phyloP scores from a whole-genome alignment of 352 stramenopile species.

The Pythium phragmitis region DNA sequence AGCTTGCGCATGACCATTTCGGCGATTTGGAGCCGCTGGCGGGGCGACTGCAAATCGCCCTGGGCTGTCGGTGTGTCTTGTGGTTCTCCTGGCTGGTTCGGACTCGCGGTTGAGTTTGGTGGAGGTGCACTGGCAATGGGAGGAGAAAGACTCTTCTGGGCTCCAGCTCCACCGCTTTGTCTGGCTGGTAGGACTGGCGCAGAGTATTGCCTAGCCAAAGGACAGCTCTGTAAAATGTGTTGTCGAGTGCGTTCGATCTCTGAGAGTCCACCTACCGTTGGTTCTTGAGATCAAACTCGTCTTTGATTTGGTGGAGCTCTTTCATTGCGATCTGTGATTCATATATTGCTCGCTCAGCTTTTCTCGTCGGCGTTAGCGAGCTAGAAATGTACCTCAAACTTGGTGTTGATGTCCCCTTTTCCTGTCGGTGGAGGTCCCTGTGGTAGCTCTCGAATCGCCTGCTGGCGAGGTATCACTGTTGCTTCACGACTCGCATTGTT shows the following conservation, averaged over 20 bases:
- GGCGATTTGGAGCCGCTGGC: slow-evolving; percentile 44
- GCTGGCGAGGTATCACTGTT: not conserved
- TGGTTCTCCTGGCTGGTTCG: not conserved
- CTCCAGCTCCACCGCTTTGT: not conserved
- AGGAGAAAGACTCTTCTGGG: not conserved
- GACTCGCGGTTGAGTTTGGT: not conserved
- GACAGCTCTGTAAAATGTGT: not conserved
- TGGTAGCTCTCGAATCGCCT: not conserved
- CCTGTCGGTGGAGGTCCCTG: not conserved
- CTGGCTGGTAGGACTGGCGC: slow-evolving; percentile 1
- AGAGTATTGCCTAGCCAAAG: slow-evolving; percentile 1
- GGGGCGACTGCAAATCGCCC: slow-evolving; percentile 38
- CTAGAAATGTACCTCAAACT: slow-evolving; percentile 37
- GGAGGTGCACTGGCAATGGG: not conserved
- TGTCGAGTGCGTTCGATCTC: not conserved
- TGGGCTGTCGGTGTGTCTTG: not conserved
- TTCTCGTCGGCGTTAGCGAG: not conserved
- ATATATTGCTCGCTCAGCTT: not conserved
- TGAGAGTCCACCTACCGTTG: slow-evolving; percentile 25
- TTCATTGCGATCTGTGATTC: slow-evolving; percentile 42
- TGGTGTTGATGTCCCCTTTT: slow-evolving; percentile 38
- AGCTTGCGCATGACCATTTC: slow-evolving; percentile 66
- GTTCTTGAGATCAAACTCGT: slow-evolving; percentile 36
- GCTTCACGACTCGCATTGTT: not conserved
- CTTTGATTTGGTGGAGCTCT: slow-evolving; percentile 50